phyloP scores from a whole-genome alignment of 2,329 filamentous ascomycete genomes.

The Aspergillus spinulosporus region DNA sequence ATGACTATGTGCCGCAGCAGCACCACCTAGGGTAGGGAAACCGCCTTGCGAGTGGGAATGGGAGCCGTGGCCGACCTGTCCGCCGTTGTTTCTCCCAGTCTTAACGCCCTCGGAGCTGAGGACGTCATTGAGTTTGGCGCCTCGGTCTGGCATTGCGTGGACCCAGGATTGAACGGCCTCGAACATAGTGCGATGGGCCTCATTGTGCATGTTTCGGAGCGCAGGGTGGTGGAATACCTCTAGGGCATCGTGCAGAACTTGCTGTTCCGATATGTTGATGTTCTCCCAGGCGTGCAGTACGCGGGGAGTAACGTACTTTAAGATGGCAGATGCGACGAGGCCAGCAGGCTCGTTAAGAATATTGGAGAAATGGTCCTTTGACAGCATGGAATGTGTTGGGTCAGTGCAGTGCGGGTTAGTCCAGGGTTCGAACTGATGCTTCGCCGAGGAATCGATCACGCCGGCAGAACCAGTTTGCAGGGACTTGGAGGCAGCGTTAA shows the following conservation, averaged over 20 bases:
- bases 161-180: conserved; percentile 80
- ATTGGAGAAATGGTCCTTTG: conserved; percentile 83
- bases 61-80: conserved; percentile 31
- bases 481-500: conserved; percentile 78
- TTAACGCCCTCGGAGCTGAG: conserved; percentile 82
- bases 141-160: conserved; percentile 65
- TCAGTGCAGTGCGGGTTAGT: conserved; percentile 72
- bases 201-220: conserved; percentile 69
- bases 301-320: conserved; percentile 85
- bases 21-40: conserved; percentile 25
- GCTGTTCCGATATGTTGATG: conserved; percentile 74
- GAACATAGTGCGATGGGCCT: conserved; percentile 89
- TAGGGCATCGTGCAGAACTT: conserved; percentile 78
- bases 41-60: conserved; percentile 32
- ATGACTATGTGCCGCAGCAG: conserved; percentile 26
- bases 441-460: conserved; percentile 65
- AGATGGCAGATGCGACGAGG: conserved; percentile 68
- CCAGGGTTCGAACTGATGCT: conserved; percentile 79
- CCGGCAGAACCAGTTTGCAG: conserved; percentile 83
- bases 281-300: conserved; percentile 94
- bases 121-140: conserved; percentile 68
- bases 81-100: conserved; percentile 67
- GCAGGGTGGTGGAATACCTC: conserved; percentile 89
- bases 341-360: conserved; percentile 76
- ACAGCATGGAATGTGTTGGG: conserved; percentile 78